phyloP scores from a whole-genome alignment of 345 rosid genomes.

The Pistacia integerrima region DNA sequence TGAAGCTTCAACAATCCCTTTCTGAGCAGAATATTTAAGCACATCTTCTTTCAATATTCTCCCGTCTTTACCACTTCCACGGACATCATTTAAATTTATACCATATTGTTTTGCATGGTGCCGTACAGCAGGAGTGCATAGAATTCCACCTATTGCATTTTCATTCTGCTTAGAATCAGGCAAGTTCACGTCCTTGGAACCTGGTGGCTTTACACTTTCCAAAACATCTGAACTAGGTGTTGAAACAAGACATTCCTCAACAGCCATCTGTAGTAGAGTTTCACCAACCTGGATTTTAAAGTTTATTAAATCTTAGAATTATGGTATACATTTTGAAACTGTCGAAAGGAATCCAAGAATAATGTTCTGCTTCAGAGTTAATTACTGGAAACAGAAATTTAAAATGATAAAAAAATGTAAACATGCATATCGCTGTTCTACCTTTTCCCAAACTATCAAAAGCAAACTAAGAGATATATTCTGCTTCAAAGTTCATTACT shows the following conservation, averaged over 20 bases:
- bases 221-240: conserved; percentile 19
- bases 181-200: conserved; percentile 22
- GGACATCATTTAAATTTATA: conserved; percentile 56
- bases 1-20: conserved; percentile 42
- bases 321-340: neutral
- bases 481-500: neutral
- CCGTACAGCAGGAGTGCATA: conserved; percentile 82
- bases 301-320: conserved; percentile 18
- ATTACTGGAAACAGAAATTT: neutral
- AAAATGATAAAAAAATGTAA: neutral
- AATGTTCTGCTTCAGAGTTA: neutral
- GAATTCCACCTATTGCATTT: conserved; percentile 44
- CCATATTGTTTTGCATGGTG: conserved; percentile 76
- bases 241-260: conserved; percentile 48
- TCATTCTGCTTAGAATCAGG: conserved; percentile 27
- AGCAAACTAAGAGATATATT: neutral
- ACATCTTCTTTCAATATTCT: conserved; percentile 84
- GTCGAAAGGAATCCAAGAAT: neutral
- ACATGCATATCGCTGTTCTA: neutral
- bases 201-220: conserved; percentile 21
- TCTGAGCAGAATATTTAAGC: conserved; percentile 50
- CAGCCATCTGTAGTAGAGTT: conserved; percentile 69
- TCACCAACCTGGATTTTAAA: conserved; percentile 76
- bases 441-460: neutral
- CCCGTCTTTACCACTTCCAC: conserved; percentile 74